Evolutionary conservation across 148 eudicot species (phyloP).

Genomic region (Nepenthes mirabilis): DNA sequence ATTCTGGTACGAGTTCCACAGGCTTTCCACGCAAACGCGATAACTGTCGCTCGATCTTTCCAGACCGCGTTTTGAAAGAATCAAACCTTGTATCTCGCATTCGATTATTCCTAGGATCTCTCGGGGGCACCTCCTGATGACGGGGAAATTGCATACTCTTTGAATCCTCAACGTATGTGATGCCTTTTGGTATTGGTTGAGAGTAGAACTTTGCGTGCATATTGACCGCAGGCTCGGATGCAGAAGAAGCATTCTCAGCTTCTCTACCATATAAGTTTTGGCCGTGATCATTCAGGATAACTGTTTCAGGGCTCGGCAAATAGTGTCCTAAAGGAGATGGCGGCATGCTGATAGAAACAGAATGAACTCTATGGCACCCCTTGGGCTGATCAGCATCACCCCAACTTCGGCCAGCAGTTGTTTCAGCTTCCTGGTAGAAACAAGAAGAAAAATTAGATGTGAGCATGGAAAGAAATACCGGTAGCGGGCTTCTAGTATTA

Average conservation of each 20-base stretch:
- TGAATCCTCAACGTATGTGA: background rate
- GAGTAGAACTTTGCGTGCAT: slow-evolving; percentile 30
- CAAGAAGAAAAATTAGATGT: slow-evolving; percentile 2
- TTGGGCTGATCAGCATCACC: background rate
- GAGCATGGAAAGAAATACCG: slow-evolving; percentile 11
- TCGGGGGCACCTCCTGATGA: background rate
- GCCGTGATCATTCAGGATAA: slow-evolving; percentile 25
- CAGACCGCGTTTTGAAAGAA: slow-evolving; percentile 4
- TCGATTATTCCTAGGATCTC: background rate
- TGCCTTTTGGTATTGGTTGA: slow-evolving; percentile 46
- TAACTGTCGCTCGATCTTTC: background rate
- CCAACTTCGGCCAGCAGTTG: slow-evolving; percentile 4
- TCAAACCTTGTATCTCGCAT: background rate
- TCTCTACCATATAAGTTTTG: slow-evolving; percentile 6
- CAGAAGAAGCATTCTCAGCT: slow-evolving; percentile 4
- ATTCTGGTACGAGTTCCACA: background rate
- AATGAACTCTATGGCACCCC: slow-evolving; percentile 12
- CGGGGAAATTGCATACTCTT: background rate
- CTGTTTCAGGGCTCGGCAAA: slow-evolving; percentile 21
- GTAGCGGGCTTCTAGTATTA: too few relatives aligned
- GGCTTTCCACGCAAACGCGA: background rate
- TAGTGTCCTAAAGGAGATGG: slow-evolving; percentile 37
- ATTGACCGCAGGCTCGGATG: background rate
- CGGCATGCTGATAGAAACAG: slow-evolving; percentile 68
- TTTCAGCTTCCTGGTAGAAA: slow-evolving; percentile 23